phyloP scores from a whole-genome alignment of 176 grass and related monocot species.

The Triticum turgidum region DNA sequence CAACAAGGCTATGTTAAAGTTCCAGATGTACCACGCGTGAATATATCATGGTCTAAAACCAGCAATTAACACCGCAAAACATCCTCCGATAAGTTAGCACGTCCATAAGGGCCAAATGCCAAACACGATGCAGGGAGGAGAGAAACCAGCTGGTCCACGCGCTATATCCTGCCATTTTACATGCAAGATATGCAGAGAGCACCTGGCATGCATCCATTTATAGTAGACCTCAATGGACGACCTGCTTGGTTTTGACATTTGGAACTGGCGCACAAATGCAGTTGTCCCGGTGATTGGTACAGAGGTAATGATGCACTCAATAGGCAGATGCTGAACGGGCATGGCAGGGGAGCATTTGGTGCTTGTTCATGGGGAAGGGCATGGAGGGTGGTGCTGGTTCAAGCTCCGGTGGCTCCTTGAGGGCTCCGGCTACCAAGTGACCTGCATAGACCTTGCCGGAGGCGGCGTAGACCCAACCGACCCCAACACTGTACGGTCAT shows the following conservation, averaged over 20 bases:
- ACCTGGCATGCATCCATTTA: constrained; percentile 7
- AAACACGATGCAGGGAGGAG: constrained; percentile 16
- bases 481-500: constrained; percentile 34
- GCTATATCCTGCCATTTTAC: constrained; percentile 21
- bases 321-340: not conserved
- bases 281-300: not conserved
- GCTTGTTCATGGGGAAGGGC: constrained; percentile 67
- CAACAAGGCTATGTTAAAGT: not conserved
- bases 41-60: constrained; percentile 1
- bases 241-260: constrained; percentile 32
- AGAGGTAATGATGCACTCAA: not conserved
- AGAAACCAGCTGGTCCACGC: constrained; percentile 22
- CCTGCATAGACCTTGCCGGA: constrained; percentile 58
- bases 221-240: not conserved
- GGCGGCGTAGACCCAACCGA: constrained; percentile 46
- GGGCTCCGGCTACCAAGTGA: constrained; percentile 42
- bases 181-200: constrained; percentile 10
- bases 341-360: constrained; percentile 28
- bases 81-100: constrained; percentile 2
- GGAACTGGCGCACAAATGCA: not conserved
- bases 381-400: constrained; percentile 78
- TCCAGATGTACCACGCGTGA: not conserved
- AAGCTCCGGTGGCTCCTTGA: constrained; percentile 59
- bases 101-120: not conserved
- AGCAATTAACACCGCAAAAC: not conserved